These are phyloP conservation scores for carrot (Daucus carota) DNA, from an alignment of 129 eudicot species.

Conservation along the genomic window DH1_v3.0 NC_030381.2:25273501-25274000, in stretches of 20 bases:
- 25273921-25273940: slow-evolving; percentile 84
- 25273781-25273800: not conserved
- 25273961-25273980: slow-evolving; percentile 85
- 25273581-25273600: not conserved
- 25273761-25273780: not conserved
- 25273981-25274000: slow-evolving; percentile 55
- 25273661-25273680: not conserved
- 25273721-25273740: not conserved
- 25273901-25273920: slow-evolving; percentile 60
- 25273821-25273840: not conserved
- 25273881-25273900: slow-evolving; percentile 47
- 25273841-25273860: not conserved
- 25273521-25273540: too few species aligned
- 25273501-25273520: too few species aligned
- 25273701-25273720: not conserved
- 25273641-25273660: not conserved
- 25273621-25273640: not conserved
- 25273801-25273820: not conserved
- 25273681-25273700: not conserved
- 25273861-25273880: slow-evolving; percentile 42
- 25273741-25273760: not conserved
- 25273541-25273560: too few species aligned
- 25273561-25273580: too few species aligned
- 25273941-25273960: slow-evolving; percentile 63
- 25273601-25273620: not conserved